These are phyloP conservation scores for Trypanosoma boissoni DNA, from an alignment of 208 protist genomes.

Conservation along the genomic window DNA sequence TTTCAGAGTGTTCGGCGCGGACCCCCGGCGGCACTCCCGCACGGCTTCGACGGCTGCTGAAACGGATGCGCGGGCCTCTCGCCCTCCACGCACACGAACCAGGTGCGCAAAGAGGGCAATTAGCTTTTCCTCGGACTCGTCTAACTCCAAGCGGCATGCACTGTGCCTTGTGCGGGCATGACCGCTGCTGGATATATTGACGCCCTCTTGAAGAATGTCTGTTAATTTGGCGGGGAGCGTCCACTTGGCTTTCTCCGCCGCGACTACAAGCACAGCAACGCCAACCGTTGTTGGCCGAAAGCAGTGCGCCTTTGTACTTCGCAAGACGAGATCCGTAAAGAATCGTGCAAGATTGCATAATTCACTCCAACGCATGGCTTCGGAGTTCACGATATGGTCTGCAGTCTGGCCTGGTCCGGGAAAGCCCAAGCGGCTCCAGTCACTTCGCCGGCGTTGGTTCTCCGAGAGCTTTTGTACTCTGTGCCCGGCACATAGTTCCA, in stretches of 20 bases:
- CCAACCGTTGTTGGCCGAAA: slow-evolving; percentile 32
- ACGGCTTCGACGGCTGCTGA: not conserved
- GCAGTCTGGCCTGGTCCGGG: not conserved
- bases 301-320: slow-evolving; percentile 18
- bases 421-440: slow-evolving; percentile 7
- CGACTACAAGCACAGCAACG: slow-evolving; percentile 38
- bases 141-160: too few relatives aligned
- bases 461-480: slow-evolving; percentile 26
- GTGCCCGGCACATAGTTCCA: slow-evolving; percentile 43
- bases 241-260: slow-evolving; percentile 37
- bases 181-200: too few relatives aligned
- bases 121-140: too few relatives aligned
- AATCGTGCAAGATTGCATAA: slow-evolving; percentile 15
- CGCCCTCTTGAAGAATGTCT: slow-evolving; percentile 32
- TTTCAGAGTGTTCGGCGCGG: not conserved
- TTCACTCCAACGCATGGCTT: slow-evolving; percentile 10
- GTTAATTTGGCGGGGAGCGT: slow-evolving; percentile 38
- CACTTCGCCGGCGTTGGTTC: slow-evolving; percentile 14
- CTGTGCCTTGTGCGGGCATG: too few relatives aligned
- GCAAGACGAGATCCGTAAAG: slow-evolving; percentile 22
- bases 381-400: not conserved
- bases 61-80: not conserved
- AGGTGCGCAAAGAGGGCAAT: too few relatives aligned
- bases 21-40: slow-evolving; percentile 5
- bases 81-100: not conserved